Evolutionary conservation across 495 filamentous ascomycete genomes (phyloP).

Genomic region (Penicillium arizonense): DNA sequence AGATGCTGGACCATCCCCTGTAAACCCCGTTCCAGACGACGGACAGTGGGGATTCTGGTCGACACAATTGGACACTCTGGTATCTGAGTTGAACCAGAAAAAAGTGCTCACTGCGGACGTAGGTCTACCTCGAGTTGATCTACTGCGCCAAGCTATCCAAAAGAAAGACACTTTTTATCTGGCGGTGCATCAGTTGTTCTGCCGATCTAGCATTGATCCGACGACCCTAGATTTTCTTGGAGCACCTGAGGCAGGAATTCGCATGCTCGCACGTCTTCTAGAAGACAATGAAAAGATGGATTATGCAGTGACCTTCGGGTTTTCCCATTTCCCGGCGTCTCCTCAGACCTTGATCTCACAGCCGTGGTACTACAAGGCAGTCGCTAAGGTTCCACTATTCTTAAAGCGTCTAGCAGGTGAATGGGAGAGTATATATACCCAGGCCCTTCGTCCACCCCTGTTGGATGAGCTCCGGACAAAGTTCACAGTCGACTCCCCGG

Average conservation of each 20-base stretch:
- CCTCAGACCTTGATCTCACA: neutral
- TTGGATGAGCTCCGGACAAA: neutral
- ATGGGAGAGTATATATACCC: neutral
- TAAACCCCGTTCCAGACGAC: neutral
- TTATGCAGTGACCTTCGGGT: neutral
- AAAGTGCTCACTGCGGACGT: neutral
- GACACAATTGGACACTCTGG: constrained; percentile 8
- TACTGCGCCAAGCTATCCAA: constrained; percentile 57
- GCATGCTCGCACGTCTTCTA: neutral
- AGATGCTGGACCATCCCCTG: too few species aligned
- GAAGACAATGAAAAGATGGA: constrained; percentile 14
- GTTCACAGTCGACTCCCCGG: neutral
- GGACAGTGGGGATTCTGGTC: constrained; percentile 13
- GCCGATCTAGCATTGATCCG: constrained; percentile 40
- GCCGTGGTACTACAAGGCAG: neutral
- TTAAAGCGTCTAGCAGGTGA: neutral
- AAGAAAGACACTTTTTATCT: constrained; percentile 61
- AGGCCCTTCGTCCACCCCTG: neutral
- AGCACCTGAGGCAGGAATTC: neutral
- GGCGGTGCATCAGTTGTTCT: constrained; percentile 67
- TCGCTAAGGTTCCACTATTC: neutral
- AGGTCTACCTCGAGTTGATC: constrained; percentile 44
- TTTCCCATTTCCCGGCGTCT: constrained; percentile 1
- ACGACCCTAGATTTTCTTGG: constrained; percentile 2
- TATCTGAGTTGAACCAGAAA: neutral